Base-by-base conservation (phyloP, 169 alveolate genomes). In the Eimeria acervulina region DNA sequence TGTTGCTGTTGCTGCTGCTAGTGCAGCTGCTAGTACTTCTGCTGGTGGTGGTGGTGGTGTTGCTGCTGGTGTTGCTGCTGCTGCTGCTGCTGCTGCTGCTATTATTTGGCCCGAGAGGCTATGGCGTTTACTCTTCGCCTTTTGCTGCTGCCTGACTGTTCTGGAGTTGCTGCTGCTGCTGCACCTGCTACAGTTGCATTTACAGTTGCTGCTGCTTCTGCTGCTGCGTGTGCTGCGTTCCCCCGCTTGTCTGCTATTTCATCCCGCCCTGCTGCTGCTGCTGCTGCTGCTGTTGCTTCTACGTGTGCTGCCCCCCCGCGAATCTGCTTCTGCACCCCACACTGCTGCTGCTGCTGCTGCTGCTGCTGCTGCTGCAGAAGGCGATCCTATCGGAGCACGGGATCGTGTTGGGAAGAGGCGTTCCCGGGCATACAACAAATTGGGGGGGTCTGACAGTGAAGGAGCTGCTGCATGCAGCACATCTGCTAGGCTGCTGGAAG, bases 381-480 rank as follows among this genome's bases (percentile, higher is more conserved):
- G 66, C 51, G 63, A 80, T 90, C 12, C 63, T 90, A 33, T 52
- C 95, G 4, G 89, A 80, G n/a, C 95, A 90, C 81, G 95, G 95
- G 26, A 90, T 90, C 31, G 61, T 68, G 63, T 81, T 90, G 26
- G 95, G 95, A 1, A 89, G 95, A 13, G 95, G 95, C 13, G 95
- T 90, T 10, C 95, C 95, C 5, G 95, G 95, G 1, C 95, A 90
- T 59, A 90, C 95, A n/a, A 90, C 89, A 21, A 90, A 90, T 42
- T 90, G 95, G 95, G 95, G 95, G 10, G 81, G 95, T 6, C n/a
- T 90, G 90, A 90, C 80, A 17, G 95, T 90, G 59, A 44, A 52
- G 59, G 95, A 90, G 66, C 63, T 90, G 63, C 33, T 90, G 52
- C 95, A 90, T 40, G 95, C 95, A 31, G 95, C 95, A 1, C 81